These are phyloP conservation scores for Umbelopsis sp. DNA, from an alignment of 192 early-diverging fungal genomes.

Conservation along the genomic window DNA sequence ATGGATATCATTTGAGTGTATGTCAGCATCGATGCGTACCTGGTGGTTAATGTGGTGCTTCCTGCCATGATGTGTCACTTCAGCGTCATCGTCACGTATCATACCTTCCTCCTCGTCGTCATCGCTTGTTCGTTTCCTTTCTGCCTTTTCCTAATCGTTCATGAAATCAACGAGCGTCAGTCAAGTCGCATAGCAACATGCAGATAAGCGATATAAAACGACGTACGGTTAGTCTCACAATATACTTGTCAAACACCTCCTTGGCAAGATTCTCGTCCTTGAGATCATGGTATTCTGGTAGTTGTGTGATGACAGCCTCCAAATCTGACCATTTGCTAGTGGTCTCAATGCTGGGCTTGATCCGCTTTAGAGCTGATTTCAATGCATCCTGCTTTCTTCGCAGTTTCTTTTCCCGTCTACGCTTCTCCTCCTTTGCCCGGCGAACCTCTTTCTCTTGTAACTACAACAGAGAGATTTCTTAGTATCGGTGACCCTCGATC, in stretches of 20 bases:
- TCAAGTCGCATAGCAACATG: too few relatives aligned
- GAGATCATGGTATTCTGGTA: conserved; percentile 67
- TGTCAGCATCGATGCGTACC: not conserved
- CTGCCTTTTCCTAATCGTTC: conserved; percentile 52
- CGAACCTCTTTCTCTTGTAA: conserved; percentile 51
- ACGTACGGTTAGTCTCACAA: conserved; percentile 66
- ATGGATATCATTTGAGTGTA: not conserved
- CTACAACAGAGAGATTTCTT: conserved; percentile 52
- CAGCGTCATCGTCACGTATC: conserved; percentile 52
- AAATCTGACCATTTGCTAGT: conserved; percentile 74
- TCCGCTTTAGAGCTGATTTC: conserved; percentile 67
- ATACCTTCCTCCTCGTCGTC: conserved; percentile 71
- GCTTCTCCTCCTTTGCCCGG: conserved; percentile 69
- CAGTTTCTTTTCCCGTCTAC: conserved; percentile 66
- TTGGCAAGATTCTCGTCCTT: conserved; percentile 64
- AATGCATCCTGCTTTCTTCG: conserved; percentile 80
- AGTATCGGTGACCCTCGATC: conserved; percentile 34
- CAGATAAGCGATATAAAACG: too few relatives aligned
- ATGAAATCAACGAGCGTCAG: too few relatives aligned
- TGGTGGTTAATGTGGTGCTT: conserved; percentile 29
- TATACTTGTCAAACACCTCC: conserved; percentile 74
- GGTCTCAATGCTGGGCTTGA: conserved; percentile 60
- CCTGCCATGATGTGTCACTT: conserved; percentile 26
- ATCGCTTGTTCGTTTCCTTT: conserved; percentile 45
- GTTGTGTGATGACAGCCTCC: conserved; percentile 42